A percentile compares a stretch with the other conserved stretches of the same genome.
phyloP scores from a whole-genome alignment of 768 basidiomycete species.

The Plicaturopsis crispa region DNA sequence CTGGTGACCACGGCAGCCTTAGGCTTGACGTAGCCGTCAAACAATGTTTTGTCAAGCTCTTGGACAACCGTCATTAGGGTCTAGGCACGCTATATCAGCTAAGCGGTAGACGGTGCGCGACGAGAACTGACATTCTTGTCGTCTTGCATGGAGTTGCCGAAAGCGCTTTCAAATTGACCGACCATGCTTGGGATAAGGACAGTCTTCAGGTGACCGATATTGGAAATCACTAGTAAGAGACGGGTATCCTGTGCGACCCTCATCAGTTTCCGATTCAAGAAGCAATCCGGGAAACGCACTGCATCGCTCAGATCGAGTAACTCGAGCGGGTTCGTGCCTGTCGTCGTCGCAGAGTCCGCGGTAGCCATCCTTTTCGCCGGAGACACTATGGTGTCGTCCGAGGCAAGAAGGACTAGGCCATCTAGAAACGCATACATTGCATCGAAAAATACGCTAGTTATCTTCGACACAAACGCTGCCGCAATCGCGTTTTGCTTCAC shows the following conservation, averaged over 20 bases:
- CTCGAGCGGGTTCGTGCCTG: conserved; percentile 43
- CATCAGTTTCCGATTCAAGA: conserved; percentile 1
- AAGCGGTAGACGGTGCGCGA: not conserved
- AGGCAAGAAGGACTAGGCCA: conserved; percentile 75
- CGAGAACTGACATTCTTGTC: conserved; percentile 80
- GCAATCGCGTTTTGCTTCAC: conserved; percentile 57
- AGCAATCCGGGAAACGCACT: conserved; percentile 31
- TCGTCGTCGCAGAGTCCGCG: conserved; percentile 16
- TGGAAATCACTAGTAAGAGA: conserved; percentile 82
- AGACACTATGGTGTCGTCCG: conserved; percentile 51
- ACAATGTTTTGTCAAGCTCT: conserved; percentile 83
- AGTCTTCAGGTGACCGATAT: conserved; percentile 71
- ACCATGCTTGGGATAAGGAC: conserved; percentile 73
- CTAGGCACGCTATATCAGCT: too few species aligned
- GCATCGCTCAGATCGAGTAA: conserved; percentile 53
- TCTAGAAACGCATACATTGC: conserved; percentile 80
- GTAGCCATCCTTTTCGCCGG: conserved; percentile 28
- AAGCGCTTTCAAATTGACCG: conserved; percentile 67
- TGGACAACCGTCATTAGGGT: conserved; percentile 70
- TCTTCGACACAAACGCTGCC: conserved; percentile 59
- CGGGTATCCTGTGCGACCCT: conserved; percentile 63
- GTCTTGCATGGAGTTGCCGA: conserved; percentile 61
- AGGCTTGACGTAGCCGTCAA: conserved; percentile 80
- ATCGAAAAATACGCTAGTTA: conserved; percentile 82
- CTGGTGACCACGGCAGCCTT: conserved; percentile 62